Conservation (phyloP, 225 moss, liverwort and hornwort genomes). For the Straminergon stramineum region DNA sequence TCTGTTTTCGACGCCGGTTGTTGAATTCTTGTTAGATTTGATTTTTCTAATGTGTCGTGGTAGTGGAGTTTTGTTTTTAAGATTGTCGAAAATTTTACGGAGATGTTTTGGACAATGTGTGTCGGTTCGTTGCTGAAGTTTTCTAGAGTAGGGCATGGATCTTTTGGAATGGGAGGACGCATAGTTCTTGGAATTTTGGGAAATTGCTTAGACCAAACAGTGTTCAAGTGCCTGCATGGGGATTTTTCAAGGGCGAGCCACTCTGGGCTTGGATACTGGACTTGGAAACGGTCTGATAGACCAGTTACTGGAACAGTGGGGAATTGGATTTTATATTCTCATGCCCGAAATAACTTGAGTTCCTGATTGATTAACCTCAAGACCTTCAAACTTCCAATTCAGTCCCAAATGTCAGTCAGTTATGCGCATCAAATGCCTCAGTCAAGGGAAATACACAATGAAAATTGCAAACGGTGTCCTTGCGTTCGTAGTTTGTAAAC, state of each 20-base stretch:
- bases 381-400: not conserved
- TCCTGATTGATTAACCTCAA: not conserved
- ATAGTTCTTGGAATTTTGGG: not conserved
- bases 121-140: not conserved
- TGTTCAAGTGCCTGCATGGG: not conserved
- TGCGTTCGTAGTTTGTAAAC: not conserved
- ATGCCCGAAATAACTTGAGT: not conserved
- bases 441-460: not conserved
- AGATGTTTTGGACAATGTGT: not conserved
- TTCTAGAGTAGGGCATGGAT: not conserved
- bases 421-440: not conserved
- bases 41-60: not conserved
- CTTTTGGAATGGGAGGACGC: not conserved
- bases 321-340: not conserved
- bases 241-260: not conserved
- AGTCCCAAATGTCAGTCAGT: not conserved
- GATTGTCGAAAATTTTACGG: not conserved
- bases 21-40: not conserved
- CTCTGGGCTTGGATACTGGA: not conserved
- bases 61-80: not conserved
- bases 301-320: not conserved
- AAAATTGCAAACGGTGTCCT: not conserved
- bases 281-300: not conserved
- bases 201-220: not conserved
- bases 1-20: not conserved